A percentile compares a stretch with the other conserved stretches of the same genome.
These are phyloP conservation scores for Scheffersomyces segobiensis DNA, from an alignment of 1,139 yeast genomes.

Conservation along the genomic window DNA sequence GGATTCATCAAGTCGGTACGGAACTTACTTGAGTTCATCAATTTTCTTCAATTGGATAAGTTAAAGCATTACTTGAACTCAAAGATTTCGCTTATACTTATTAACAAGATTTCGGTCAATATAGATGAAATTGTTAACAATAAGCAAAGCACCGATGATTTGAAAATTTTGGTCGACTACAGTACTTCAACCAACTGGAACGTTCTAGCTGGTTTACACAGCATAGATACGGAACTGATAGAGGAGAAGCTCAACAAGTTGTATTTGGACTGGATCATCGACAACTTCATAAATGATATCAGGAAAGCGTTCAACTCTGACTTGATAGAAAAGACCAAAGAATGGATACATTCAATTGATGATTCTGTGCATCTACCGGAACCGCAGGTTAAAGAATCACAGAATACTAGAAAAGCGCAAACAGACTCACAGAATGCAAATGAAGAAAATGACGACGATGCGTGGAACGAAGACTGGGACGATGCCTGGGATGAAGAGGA, in stretches of 20 bases:
- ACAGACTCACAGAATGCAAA: neutral
- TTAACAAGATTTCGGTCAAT: slow-evolving; percentile 30
- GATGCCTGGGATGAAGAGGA: slow-evolving; percentile 17
- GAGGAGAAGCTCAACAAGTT: slow-evolving; percentile 22
- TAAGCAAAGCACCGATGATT: slow-evolving; percentile 14
- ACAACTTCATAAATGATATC: slow-evolving; percentile 13
- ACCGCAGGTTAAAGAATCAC: neutral
- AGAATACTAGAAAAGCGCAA: neutral
- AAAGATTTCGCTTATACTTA: slow-evolving; percentile 31
- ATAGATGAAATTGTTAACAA: slow-evolving; percentile 26
- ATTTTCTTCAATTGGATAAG: slow-evolving; percentile 21
- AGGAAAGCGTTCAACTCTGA: slow-evolving; percentile 15
- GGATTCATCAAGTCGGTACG: slow-evolving; percentile 23
- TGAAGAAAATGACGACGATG: slow-evolving; percentile 11
- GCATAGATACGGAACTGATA: slow-evolving; percentile 10
- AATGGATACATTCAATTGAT: slow-evolving; percentile 2
- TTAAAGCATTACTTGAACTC: slow-evolving; percentile 30
- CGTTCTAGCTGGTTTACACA: slow-evolving; percentile 22
- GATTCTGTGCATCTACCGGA: neutral
- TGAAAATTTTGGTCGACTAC: slow-evolving; percentile 25
- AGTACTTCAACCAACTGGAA: slow-evolving; percentile 31
- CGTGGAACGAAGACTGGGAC: slow-evolving; percentile 21
- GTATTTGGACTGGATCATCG: slow-evolving; percentile 32
- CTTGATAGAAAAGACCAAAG: slow-evolving; percentile 1
- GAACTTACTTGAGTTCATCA: slow-evolving; percentile 32